phyloP scores from a whole-genome alignment of 2,329 filamentous ascomycete species.

The Catunica adiposa region DNA sequence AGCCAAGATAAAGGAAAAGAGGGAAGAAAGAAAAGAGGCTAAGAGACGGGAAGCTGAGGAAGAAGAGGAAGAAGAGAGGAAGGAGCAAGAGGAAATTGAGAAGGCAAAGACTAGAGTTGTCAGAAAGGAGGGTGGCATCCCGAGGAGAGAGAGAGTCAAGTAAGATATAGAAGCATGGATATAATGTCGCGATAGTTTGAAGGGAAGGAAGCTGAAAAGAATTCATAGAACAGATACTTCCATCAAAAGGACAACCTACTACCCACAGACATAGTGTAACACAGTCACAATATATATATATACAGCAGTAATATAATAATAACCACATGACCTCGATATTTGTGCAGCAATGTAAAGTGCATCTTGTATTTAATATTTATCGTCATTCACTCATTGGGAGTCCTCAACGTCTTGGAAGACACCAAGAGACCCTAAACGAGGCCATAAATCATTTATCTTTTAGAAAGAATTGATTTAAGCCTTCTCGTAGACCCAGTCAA shows the following conservation, averaged over 20 bases:
- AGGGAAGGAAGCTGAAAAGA: no score
- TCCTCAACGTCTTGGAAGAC: no score
- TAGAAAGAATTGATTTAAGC: constrained; percentile 23
- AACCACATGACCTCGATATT: no score
- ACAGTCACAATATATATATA: not conserved
- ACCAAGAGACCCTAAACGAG: not conserved
- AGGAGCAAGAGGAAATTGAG: not conserved
- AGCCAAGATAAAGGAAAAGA: not conserved
- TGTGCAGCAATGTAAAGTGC: no score
- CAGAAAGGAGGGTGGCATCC: not conserved
- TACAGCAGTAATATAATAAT: not conserved
- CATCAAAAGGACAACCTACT: not conserved
- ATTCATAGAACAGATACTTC: no score
- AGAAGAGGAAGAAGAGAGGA: not conserved
- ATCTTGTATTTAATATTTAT: constrained; percentile 2
- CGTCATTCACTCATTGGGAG: not conserved
- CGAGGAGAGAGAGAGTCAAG: not conserved
- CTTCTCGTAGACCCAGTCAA: constrained; percentile 98
- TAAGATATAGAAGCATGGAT: no score
- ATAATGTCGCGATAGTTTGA: no score
- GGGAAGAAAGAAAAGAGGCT: not conserved
- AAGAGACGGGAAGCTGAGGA: not conserved
- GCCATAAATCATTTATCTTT: constrained; percentile 1
- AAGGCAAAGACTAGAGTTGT: not conserved
- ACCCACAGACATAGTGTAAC: not conserved